Evolutionary conservation across 257 asterid species (phyloP).

Genomic region (Paraleonurus japonicus): DNA sequence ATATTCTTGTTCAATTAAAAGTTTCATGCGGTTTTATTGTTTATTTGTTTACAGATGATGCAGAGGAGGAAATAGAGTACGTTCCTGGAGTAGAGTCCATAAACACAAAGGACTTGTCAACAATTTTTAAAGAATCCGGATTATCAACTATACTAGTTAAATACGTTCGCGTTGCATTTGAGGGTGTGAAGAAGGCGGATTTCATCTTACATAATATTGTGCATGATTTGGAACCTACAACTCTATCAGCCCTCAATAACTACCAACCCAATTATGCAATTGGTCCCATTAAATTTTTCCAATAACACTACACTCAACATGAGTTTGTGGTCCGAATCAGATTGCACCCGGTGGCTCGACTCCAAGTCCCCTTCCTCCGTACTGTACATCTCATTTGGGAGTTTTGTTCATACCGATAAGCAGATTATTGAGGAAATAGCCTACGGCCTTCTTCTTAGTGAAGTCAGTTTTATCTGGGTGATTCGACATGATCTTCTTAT

Average conservation of each 20-base stretch:
- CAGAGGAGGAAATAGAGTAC: conserved; percentile 39
- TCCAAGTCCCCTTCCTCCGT: conserved; percentile 41
- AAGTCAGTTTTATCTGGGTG: conserved; percentile 51
- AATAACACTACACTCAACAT: conserved; percentile 5
- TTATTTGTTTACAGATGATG: too few species aligned
- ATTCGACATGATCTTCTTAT: conserved; percentile 38
- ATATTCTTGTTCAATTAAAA: too few species aligned
- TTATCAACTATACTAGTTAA: not conserved
- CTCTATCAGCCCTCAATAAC: conserved; percentile 32
- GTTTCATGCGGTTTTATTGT: too few species aligned
- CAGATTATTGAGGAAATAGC: conserved; percentile 36
- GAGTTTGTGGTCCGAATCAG: conserved; percentile 37
- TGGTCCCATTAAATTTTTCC: conserved; percentile 37
- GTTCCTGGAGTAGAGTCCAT: conserved; percentile 57
- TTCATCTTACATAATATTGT: conserved; percentile 53
- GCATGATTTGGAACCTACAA: conserved; percentile 45
- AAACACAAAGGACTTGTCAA: conserved; percentile 40
- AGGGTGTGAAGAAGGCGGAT: conserved; percentile 44
- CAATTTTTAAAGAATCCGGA: not conserved
- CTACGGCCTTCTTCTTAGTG: conserved; percentile 42
- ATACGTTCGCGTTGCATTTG: conserved; percentile 23
- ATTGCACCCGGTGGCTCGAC: conserved; percentile 42
- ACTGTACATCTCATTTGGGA: conserved; percentile 48
- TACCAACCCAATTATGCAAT: conserved; percentile 37
- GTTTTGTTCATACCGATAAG: conserved; percentile 27